Evolutionary conservation across 176 grass and related monocot species (phyloP).

Genomic region (Guadua angustifolia): DNA sequence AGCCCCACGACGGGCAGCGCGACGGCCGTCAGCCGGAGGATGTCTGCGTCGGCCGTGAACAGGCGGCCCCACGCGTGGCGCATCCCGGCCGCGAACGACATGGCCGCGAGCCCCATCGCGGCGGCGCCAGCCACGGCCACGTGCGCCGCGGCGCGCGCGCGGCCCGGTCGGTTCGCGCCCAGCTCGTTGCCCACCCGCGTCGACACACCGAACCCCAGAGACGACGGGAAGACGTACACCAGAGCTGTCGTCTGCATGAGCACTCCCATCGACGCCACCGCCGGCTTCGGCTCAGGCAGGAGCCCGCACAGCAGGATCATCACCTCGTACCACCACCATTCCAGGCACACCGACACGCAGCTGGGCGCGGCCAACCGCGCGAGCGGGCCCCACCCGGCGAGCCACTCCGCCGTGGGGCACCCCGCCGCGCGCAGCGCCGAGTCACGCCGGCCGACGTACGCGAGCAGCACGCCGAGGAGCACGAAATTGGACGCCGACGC

Average conservation of each 20-base stretch:
- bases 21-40: constrained; percentile 62
- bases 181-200: constrained; percentile 94
- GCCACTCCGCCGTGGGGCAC: constrained; percentile 53
- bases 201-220: constrained; percentile 77
- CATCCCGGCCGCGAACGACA: constrained; percentile 69
- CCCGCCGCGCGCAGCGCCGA: constrained; percentile 29
- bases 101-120: constrained; percentile 70
- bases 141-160: constrained; percentile 60
- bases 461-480: constrained; percentile 58
- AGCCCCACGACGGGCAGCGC: constrained; percentile 87
- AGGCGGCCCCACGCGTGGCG: constrained; percentile 71
- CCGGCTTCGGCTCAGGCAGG: constrained; percentile 72
- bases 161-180: constrained; percentile 70
- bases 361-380: constrained; percentile 70
- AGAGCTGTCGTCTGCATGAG: constrained; percentile 98
- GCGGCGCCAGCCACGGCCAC: constrained; percentile 63
- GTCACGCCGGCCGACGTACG: constrained; percentile 44
- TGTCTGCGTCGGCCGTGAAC: constrained; percentile 74
- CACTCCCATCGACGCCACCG: constrained; percentile 97
- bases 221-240: constrained; percentile 94
- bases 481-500: constrained; percentile 80
- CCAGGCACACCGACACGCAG: constrained; percentile 91
- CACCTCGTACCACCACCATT: constrained; percentile 99
- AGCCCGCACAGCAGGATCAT: constrained; percentile 97
- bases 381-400: constrained; percentile 70